phyloP scores from a whole-genome alignment of 106 monocot genomes.

The Gastrodia elata region DNA sequence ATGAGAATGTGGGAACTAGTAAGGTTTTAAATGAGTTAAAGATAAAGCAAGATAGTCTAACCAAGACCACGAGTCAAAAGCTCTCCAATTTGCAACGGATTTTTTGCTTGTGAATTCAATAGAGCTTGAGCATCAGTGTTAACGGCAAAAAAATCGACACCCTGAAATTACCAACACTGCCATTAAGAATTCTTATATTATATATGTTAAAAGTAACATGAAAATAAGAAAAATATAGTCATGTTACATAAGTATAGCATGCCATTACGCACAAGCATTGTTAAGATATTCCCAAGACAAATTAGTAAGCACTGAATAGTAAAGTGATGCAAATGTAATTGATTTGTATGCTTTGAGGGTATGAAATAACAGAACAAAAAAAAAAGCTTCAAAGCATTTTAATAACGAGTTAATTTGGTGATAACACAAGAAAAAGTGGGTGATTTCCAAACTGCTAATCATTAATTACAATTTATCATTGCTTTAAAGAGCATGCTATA shows the following conservation, averaged over 20 bases:
- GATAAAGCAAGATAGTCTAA: slow-evolving; percentile 14
- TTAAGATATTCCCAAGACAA: background rate
- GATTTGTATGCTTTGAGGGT: background rate
- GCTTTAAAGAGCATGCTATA: no score
- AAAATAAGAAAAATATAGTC: background rate
- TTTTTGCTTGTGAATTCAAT: slow-evolving; percentile 69
- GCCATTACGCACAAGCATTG: background rate
- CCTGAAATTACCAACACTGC: slow-evolving; percentile 30
- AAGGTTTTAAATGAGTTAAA: background rate
- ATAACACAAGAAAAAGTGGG: no score
- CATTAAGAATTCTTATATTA: slow-evolving; percentile 3
- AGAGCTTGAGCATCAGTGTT: slow-evolving; percentile 93
- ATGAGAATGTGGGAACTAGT: background rate
- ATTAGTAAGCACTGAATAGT: background rate
- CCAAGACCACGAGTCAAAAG: slow-evolving; percentile 95
- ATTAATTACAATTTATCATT: no score
- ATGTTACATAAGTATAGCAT: background rate
- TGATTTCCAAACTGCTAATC: no score
- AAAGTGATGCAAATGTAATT: background rate
- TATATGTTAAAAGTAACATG: background rate
- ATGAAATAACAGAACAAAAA: no score
- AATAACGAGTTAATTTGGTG: no score
- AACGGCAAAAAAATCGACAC: slow-evolving; percentile 92
- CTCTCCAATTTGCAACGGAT: slow-evolving; percentile 91
- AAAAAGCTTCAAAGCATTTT: no score